Conservation (phyloP, 176 grass and related monocot genomes). For the Canna indica region DNA sequence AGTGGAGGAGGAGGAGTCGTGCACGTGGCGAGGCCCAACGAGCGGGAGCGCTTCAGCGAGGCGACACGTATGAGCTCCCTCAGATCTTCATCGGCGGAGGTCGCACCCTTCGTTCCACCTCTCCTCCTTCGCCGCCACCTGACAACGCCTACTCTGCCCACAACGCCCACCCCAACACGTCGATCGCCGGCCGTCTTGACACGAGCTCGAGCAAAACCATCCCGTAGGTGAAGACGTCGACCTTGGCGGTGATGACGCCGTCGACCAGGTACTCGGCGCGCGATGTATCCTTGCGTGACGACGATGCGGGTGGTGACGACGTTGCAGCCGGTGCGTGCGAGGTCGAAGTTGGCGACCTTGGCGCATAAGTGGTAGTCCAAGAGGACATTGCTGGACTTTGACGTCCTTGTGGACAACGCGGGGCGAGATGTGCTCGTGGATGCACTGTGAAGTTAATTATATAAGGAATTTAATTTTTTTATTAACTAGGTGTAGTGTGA, state of each 20-base stretch:
- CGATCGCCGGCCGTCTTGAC: conserved; percentile 49
- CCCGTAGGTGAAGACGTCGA: conserved; percentile 87
- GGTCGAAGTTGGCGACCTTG: conserved; percentile 96
- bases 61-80: too few species aligned
- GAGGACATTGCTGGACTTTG: conserved; percentile 86
- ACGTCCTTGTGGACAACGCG: conserved; percentile 97
- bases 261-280: conserved; percentile 81
- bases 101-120: conserved; percentile 19
- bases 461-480: too few species aligned
- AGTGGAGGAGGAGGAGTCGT: too few species aligned
- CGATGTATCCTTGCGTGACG: conserved; percentile 78
- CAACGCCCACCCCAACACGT: conserved; percentile 35
- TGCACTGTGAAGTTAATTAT: too few species aligned
- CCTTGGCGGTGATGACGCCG: conserved; percentile 80
- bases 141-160: conserved; percentile 54
- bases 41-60: too few species aligned
- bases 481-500: too few species aligned
- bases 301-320: conserved; percentile 88
- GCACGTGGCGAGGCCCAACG: too few species aligned
- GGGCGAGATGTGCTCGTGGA: conserved; percentile 95
- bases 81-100: too few species aligned
- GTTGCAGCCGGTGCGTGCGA: conserved; percentile 82
- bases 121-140: conserved; percentile 24
- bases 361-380: conserved; percentile 52
- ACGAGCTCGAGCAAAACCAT: conserved; percentile 79